Evolutionary conservation across 1,139 yeast genomes (phyloP), one percentile per base, ranked within the genome.

Genomic region (Sugiyamaella neomexicana): DNA sequence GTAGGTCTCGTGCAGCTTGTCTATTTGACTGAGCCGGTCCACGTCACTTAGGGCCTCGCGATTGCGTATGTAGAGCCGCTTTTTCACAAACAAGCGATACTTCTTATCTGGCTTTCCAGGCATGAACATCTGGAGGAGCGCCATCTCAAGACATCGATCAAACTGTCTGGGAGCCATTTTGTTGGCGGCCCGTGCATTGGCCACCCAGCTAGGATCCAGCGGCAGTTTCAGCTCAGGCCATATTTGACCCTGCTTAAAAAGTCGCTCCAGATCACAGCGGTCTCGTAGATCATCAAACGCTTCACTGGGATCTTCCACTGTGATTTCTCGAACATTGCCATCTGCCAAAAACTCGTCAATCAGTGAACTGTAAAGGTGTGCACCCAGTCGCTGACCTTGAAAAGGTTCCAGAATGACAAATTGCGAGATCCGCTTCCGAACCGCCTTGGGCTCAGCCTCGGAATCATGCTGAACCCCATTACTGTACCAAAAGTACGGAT

Each of bases 271-370:
- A 67, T 93, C 99, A 57, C 85, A 79, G 34, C 93, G 75, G 68
- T 93, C 98, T 59, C 99, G 78, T 63, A 95, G 73, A 66, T 89
- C 96, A 66, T 93, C 99, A 71, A 93, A 93, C 43, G 83, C 82
- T 68, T 91, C 97, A 66, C 87, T 89, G 2, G 99, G 99, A 68
- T 95, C 99, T 68, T 93, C 99, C 8, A 95, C 91, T 0, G 93
- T 90, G 41, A 93, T 78, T 65, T 91, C 96, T 39, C 75, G 72
- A n/a, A 90, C 81, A 2, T 67, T 60, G 0, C 69, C 64, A 59
- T 87, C 86, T 0, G 65, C 61, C 5, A 75, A 62, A 87, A 96
- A 89, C 41, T 69, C 58, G 1, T 76, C 72, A 54, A 80, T 76
- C 6, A 93, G 71, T 0, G 77, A 62, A 12, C 74, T 72, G 68